Conservation (phyloP, 2,329 filamentous ascomycete species). For the Penicillium sp. region DNA sequence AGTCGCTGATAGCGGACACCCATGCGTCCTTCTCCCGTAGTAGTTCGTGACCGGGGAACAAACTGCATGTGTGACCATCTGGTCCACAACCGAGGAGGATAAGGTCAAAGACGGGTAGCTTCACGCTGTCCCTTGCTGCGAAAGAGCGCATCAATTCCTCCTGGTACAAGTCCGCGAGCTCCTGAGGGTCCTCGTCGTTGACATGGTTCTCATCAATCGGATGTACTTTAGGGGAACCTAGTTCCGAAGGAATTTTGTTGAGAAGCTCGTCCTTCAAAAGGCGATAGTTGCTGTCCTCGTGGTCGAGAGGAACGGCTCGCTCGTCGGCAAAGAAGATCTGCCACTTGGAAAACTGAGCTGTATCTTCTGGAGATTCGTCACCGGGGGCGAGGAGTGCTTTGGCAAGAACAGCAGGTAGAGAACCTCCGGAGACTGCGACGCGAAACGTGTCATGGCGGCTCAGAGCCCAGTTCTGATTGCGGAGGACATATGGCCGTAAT, state of each 20-base stretch:
- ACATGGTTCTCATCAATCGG: constrained; percentile 72
- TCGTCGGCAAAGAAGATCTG: constrained; percentile 99
- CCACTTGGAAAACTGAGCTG: constrained; percentile 82
- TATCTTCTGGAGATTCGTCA: constrained; percentile 61
- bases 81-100: constrained; percentile 92
- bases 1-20: constrained; percentile 91
- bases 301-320: constrained; percentile 87
- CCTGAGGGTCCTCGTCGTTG: constrained; percentile 82
- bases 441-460: constrained; percentile 84
- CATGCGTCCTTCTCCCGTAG: constrained; percentile 86
- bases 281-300: constrained; percentile 92
- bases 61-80: constrained; percentile 94
- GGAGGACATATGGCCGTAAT: constrained; percentile 81
- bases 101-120: constrained; percentile 92
- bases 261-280: constrained; percentile 86
- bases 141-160: constrained; percentile 83
- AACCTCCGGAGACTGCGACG: constrained; percentile 90
- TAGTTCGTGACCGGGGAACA: constrained; percentile 89
- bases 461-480: constrained; percentile 79
- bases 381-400: constrained; percentile 72
- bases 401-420: constrained; percentile 84
- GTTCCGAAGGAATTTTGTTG: constrained; percentile 76
- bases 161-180: constrained; percentile 93
- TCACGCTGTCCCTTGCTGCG: constrained; percentile 90
- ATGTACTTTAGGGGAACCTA: constrained; percentile 73